phyloP scores from a whole-genome alignment of 768 basidiomycete species.

The Psilocybe sp. region DNA sequence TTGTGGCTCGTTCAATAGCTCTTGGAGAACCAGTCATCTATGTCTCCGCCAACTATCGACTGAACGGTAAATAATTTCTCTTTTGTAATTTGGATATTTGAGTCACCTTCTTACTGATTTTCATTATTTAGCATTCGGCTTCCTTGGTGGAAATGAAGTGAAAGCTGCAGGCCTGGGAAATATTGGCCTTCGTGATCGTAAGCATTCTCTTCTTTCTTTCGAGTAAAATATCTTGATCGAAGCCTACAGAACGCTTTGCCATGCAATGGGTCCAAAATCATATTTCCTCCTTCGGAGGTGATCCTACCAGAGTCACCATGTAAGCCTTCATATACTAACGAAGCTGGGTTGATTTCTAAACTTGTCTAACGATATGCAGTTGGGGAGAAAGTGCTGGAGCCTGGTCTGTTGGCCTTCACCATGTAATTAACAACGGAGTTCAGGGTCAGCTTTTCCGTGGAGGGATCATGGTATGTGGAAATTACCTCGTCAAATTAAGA shows the following conservation, averaged over 20 bases:
- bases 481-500: no score
- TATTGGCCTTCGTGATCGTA: constrained; percentile 9
- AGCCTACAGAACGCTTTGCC: constrained; percentile 36
- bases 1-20: constrained; percentile 13
- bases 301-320: constrained; percentile 41
- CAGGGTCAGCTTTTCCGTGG: constrained; percentile 12
- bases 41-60: constrained; percentile 17
- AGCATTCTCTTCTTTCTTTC: not conserved
- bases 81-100: not conserved
- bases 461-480: constrained; percentile 13
- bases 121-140: constrained; percentile 4
- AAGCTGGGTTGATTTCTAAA: no score
- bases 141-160: constrained; percentile 8
- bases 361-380: not conserved
- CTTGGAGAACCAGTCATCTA: constrained; percentile 31
- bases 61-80: constrained; percentile 3
- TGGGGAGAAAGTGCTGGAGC: constrained; percentile 21
- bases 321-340: no score
- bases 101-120: not conserved
- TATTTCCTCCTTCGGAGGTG: constrained; percentile 50
- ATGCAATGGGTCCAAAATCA: constrained; percentile 53
- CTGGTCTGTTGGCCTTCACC: constrained; percentile 12
- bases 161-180: constrained; percentile 10
- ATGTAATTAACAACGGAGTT: constrained; percentile 12
- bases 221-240: no score